These are phyloP conservation scores for Coemansia sp. DNA, from an alignment of 192 early-diverging fungal species.

Conservation along the genomic window DNA sequence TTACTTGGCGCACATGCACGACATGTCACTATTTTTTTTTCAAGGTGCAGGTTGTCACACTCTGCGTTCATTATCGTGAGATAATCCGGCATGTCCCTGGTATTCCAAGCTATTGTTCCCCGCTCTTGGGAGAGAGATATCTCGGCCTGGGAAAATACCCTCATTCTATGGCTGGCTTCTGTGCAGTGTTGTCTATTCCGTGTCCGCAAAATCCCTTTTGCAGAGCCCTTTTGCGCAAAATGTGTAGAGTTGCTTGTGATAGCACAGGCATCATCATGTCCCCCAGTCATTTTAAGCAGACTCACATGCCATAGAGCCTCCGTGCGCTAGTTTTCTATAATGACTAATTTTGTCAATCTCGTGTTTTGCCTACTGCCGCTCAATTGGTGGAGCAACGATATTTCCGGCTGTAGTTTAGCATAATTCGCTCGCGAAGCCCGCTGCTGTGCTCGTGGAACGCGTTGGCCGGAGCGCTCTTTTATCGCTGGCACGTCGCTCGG, in stretches of 20 bases:
- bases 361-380: background rate
- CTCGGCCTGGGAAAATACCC: background rate
- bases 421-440: constrained; percentile 46
- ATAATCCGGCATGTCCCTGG: background rate
- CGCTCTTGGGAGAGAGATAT: background rate
- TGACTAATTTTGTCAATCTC: background rate
- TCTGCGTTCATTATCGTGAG: background rate
- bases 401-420: constrained; percentile 47
- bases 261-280: background rate
- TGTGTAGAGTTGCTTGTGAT: background rate
- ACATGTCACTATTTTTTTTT: background rate
- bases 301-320: constrained; percentile 7
- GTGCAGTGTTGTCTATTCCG: background rate
- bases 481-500: constrained; percentile 46
- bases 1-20: background rate
- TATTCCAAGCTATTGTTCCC: background rate
- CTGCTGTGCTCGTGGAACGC: constrained; percentile 50
- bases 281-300: background rate
- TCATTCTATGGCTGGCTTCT: background rate
- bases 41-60: background rate
- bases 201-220: background rate
- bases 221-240: background rate
- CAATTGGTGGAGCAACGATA: background rate
- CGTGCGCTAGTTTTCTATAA: background rate
- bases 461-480: constrained; percentile 38